Base-by-base conservation (phyloP, 371 early-diverging fungal species). In the Apophysomyces sp. region DNA sequence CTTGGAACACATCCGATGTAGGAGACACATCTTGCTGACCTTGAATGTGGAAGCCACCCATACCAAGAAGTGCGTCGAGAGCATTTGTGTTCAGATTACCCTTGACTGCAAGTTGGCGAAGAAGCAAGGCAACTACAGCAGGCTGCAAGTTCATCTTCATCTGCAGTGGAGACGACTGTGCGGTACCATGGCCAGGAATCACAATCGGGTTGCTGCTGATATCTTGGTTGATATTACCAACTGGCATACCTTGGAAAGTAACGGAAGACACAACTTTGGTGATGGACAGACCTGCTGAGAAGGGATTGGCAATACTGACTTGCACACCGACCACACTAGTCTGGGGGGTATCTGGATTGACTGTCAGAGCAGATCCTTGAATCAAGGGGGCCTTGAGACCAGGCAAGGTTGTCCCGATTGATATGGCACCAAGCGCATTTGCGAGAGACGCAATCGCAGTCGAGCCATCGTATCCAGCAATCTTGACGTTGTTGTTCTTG, bases 301-400 rank as follows among this genome's bases (percentile, higher is more conserved):
- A 85, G 15, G 85, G 85, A 54, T 85, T 81, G 60, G 79, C 76
- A 54, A 82, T 72, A 0, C 71, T 74, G 49, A 85, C 83, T 7
- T 72, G 67, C 4, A 82, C 77, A 60, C 67, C 61, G 24, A 79
- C 82, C 32, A 81, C 28, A 26, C 77, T 75, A 15, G 74, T 71
- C 32, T 60, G 61, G n/a, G 77, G 57, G 7, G 83, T 77, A 29
- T 74, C 67, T 5, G 69, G 62, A 7, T 70, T 62, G 21, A 85
- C 78, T n/a, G 69, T 68, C 30, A 85, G 59, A 11, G 75, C 63
- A 24, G 81, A 73, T 41, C 72, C 61, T 29, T 76, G 79, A 31
- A 86, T 69, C 39, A 86, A 58, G 34, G 77, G 69, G 15, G 69
- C 31, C 29, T 60, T 56, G 44, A 83, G 65, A 52, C 83, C 83